Percentiles rank a stretch among this genome's conserved stretches.
Conservation (phyloP, 371 early-diverging fungal species). For the Rhizopus sp. region DNA sequence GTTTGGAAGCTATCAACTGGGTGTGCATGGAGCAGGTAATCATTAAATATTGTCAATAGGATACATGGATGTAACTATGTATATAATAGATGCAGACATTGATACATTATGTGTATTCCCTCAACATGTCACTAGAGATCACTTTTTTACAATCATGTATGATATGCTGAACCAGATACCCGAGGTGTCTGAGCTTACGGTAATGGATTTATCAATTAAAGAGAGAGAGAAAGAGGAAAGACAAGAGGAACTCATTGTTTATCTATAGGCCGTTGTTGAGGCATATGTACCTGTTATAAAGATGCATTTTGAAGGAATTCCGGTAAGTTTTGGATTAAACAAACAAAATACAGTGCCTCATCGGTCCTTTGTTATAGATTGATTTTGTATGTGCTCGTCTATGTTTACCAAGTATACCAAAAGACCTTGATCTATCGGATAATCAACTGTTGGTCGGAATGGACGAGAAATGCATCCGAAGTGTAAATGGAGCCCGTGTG, state of each 20-base stretch:
- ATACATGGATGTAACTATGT: not conserved
- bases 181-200: slow-evolving; percentile 82
- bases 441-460: slow-evolving; percentile 87
- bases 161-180: slow-evolving; percentile 79
- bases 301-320: slow-evolving; percentile 90
- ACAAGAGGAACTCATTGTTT: not conserved
- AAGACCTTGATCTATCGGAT: slow-evolving; percentile 88
- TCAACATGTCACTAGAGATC: slow-evolving; percentile 89
- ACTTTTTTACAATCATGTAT: slow-evolving; percentile 94
- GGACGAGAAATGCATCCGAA: slow-evolving; percentile 93
- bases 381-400: slow-evolving; percentile 97
- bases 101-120: slow-evolving; percentile 99
- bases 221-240: not conserved
- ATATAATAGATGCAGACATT: slow-evolving; percentile 89
- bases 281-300: slow-evolving; percentile 99
- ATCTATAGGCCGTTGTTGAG: slow-evolving; percentile 72
- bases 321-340: slow-evolving; percentile 50
- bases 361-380: slow-evolving; percentile 60
- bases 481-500: slow-evolving; percentile 98
- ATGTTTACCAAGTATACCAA: slow-evolving; percentile 76
- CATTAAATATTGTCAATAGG: not conserved
- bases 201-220: slow-evolving; percentile 22
- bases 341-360: not conserved
- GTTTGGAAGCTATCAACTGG: slow-evolving; percentile 98
- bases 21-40: slow-evolving; percentile 94